Evolutionary conservation across 768 basidiomycete genomes (phyloP), one percentile per base, ranked within the genome.

Genomic region (Agrocybe chaxingu): DNA sequence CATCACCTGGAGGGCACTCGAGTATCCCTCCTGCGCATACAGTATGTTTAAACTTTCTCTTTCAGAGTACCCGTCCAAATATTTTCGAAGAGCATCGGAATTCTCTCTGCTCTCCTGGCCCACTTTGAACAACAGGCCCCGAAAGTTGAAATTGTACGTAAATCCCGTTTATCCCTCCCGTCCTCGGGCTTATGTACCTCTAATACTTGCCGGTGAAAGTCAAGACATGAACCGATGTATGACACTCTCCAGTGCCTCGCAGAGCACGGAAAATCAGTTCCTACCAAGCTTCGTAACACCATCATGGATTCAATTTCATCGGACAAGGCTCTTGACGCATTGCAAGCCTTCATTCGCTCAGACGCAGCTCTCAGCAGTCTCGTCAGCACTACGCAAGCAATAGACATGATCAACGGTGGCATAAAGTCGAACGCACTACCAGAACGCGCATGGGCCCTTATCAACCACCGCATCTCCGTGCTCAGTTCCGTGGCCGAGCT

Each of bases 11-110:
- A 4, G 93, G 93, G 0, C 94, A 95, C 66, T 93, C 92, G 0
- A 89, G 86, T 58, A 70, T 92, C 10, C 94, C 94, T 11, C 90
- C 89, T 12, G 59, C 68, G 2, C 92, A 97, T 57, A 96, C 92
- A 2, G 87, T 82, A 62, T 56, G 74, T 55, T 3, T 29, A 7
- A n/a, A 13, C 34, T 30, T 11, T 4, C 1, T 24, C 10, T 41
- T 19, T n/a, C 41, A 24, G 1, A 7, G 8, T 41, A 7, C 12
- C 11, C 46, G 9, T 40, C 13, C 12, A 39, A 2, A 24, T 24
- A 24, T 24, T 24, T 16, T 24, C 24, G 12, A 53, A 88, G 86
- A 82, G 82, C 51, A 92, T 96, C 50, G 92, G 93, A 7, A 84
- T 92, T 46, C 80, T 95, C 38, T 76, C 92, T 3, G 70, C 80